phyloP scores from a whole-genome alignment of 2,329 filamentous ascomycete genomes.

The Helicocarpus griseus region DNA sequence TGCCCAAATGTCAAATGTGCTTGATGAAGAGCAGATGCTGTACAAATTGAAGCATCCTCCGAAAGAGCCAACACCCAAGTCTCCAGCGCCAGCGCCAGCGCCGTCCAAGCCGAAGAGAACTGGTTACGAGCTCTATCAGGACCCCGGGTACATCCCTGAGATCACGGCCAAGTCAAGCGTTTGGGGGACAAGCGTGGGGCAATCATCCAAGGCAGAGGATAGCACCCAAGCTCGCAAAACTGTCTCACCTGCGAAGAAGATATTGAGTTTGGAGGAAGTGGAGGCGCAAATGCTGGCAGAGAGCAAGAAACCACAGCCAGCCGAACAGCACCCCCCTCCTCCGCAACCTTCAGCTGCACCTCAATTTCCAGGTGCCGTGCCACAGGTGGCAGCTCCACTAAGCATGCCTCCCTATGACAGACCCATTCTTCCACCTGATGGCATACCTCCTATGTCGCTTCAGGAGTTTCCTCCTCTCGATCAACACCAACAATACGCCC shows the following conservation, averaged over 20 bases:
- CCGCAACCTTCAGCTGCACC: constrained; percentile 18
- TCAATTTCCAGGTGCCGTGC: not conserved
- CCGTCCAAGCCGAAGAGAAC: constrained; percentile 56
- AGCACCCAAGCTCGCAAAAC: constrained; percentile 12
- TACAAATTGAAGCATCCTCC: constrained; percentile 61
- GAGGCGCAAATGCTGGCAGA: constrained; percentile 71
- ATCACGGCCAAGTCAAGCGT: constrained; percentile 87
- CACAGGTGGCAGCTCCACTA: constrained; percentile 7
- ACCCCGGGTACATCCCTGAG: constrained; percentile 75
- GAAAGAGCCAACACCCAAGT: constrained; percentile 15
- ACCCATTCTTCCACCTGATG: constrained; percentile 4
- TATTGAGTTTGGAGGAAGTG: constrained; percentile 94
- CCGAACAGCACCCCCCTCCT: constrained; percentile 23
- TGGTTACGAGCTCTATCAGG: constrained; percentile 86
- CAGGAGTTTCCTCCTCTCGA: constrained; percentile 43
- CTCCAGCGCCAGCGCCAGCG: constrained; percentile 25
- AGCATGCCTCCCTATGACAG: constrained; percentile 10
- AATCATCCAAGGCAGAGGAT: constrained; percentile 25
- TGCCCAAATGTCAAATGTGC: constrained; percentile 71
- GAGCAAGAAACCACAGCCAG: constrained; percentile 19
- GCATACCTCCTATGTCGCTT: constrained; percentile 21
- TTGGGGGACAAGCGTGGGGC: constrained; percentile 67
- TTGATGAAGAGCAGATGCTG: constrained; percentile 83
- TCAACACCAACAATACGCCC: constrained; percentile 35
- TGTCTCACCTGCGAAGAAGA: constrained; percentile 52